Evolutionary conservation across 1,284 basidiomycete species (phyloP), one percentile per base, ranked within the genome.

Genomic region (Ceratobasidium sp.): DNA sequence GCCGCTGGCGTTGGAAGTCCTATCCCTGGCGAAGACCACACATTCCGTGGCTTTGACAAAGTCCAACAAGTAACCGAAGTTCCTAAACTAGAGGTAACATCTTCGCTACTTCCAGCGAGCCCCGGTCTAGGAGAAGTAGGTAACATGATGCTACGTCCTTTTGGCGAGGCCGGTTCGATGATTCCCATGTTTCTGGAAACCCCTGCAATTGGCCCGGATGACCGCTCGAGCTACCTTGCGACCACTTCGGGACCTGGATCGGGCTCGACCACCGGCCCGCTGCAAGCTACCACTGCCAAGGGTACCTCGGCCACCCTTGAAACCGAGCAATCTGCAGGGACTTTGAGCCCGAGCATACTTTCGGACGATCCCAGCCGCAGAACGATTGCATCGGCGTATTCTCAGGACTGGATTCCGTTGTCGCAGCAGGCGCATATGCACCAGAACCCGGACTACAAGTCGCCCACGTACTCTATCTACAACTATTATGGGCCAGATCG

Each of bases 401-500:
- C 71, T 34, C 71, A 74, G 34, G 71, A 74, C 34, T 74, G 59
- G 46, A 34, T 54, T 40, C 61, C 71, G 29, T 32, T 65, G 46
- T 74, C 71, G n/a, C 71, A 74, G n/a, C 59, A 65, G 49, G 71
- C 61, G 32, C 71, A 74, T 44, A 64, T 74, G 59, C 71, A 32
- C 46, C 59, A 74, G 46, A 74, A 74, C 37, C 59, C 71, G 29
- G 61, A 74, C 51, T 74, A 74, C 61, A 62, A 59, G 61, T 74
- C 71, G 59, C 71, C 71, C 32, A 74, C 71, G 29, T 74, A 74
- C 49, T 74, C 71, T 49, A 74, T 74, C 34, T 74, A 74, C 43
- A 74, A 74, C 22, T 74, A 65, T 34, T 74, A 74, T 32, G 71
- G 71, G 17, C 59, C 71, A 9, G 59, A 74, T 34, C 57, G 71